Evolutionary conservation across 2,329 filamentous ascomycete genomes (phyloP), one percentile per base, ranked within the genome.

Genomic region (Phaeosphaeria sp.): DNA sequence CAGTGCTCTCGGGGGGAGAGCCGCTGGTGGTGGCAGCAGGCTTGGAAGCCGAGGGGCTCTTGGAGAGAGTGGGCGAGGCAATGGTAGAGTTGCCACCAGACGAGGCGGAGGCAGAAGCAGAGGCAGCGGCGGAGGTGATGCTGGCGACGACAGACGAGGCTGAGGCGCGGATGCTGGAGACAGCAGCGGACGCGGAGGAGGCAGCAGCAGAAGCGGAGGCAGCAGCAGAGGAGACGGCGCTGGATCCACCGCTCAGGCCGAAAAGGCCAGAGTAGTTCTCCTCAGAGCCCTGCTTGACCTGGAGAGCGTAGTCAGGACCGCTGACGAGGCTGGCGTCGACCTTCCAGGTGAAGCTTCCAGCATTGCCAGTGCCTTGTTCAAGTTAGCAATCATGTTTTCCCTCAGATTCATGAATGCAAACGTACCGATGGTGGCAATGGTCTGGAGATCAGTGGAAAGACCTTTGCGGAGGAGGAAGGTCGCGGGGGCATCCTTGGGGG

Each of bases 391-490:
- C 51, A 36, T 21, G 27, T 22, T 27, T 39, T n/a, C n/a, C 25
- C 39, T 4, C 3, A 8, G 21, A 50, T 45, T 9, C 8, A 8
- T 27, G 18, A 45, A 8, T 1, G 11, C 6, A 20, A 22, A 74
- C 80, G 59, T 78, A 82, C 80, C 74, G 61, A 87, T 67, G 48
- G 79, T 78, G 49, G 73, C 70, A 49, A 88, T 72, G 49, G 82
- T 83, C 49, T 80, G 59, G 25, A 89, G 81, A 68, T 87, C 68
- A 52, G 66, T 74, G 2, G 82, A 73, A 18, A 73, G 57, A 46
- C 87, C 87, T 74, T 85, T 80, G 63, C 83, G 81, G 44, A 89
- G 80, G 53, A 80, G 81, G 64, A 89, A 82, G 42, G 82, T 86
- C 39, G 84, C 83, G 6, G 83, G 80, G 76, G 65, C 60, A 56